Evolutionary conservation across 495 filamentous ascomycete genomes (phyloP).

Genomic region (Trichoderma virens): DNA sequence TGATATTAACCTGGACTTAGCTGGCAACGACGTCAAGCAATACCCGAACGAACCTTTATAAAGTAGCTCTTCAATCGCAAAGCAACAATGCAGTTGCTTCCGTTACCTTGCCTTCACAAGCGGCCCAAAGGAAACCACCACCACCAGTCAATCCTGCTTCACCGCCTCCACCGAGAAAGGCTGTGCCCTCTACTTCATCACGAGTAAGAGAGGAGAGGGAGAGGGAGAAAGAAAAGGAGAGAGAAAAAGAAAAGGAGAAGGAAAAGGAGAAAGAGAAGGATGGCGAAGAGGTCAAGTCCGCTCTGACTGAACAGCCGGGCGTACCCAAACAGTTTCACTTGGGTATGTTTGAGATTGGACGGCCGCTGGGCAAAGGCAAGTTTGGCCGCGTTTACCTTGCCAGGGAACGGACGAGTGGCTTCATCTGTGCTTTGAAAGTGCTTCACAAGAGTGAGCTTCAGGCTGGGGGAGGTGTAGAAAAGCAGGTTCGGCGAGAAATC

Average conservation of each 20-base stretch:
- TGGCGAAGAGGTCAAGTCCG: slow-evolving; percentile 35
- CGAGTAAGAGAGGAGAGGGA: slow-evolving; percentile 19
- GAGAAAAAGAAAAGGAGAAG: neutral
- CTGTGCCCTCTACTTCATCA: slow-evolving; percentile 28
- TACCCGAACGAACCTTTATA: slow-evolving; percentile 65
- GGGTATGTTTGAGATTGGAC: slow-evolving; percentile 98
- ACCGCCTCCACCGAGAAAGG: slow-evolving; percentile 30
- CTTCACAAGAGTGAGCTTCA: slow-evolving; percentile 91
- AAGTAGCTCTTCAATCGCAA: slow-evolving; percentile 73
- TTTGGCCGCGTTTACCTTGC: slow-evolving; percentile 96
- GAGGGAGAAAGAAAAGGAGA: too few relatives aligned
- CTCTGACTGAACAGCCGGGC: slow-evolving; percentile 38
- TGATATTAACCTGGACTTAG: slow-evolving; percentile 24
- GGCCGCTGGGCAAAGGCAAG: slow-evolving; percentile 93
- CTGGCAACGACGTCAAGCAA: slow-evolving; percentile 45
- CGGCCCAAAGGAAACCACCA: slow-evolving; percentile 49
- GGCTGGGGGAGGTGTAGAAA: slow-evolving; percentile 80
- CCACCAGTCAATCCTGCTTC: slow-evolving; percentile 27
- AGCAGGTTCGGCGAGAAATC: slow-evolving; percentile 93
- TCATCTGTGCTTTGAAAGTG: slow-evolving; percentile 95
- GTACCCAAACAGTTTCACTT: slow-evolving; percentile 76
- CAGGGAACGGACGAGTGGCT: slow-evolving; percentile 78
- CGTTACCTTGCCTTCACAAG: slow-evolving; percentile 60
- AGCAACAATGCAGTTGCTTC: slow-evolving; percentile 43
- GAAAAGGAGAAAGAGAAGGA: slow-evolving; percentile 12